A percentile compares a stretch with the other conserved stretches of the same genome.
These are phyloP conservation scores for Perkinsus marinus DNA, from an alignment of 169 alveolate genomes.

Conservation along the genomic window DNA sequence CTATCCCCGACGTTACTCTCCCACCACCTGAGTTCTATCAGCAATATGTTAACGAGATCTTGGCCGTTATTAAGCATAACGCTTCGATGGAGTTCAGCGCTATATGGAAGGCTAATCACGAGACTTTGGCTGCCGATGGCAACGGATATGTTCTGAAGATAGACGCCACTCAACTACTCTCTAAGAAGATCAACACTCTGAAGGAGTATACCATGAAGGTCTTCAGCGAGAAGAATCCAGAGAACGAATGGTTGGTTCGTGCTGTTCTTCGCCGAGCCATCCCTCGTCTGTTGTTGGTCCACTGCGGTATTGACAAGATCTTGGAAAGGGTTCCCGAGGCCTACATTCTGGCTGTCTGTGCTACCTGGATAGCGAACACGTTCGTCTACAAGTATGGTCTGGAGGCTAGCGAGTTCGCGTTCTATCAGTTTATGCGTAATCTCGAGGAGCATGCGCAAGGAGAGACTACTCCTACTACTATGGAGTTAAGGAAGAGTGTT, in stretches of 20 bases:
- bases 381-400: constrained; percentile 44
- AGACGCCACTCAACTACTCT: not conserved
- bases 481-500: not conserved
- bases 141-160: not conserved
- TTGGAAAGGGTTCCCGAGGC: constrained; percentile 42
- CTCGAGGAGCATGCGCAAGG: not conserved
- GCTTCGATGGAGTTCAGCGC: not conserved
- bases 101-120: not conserved
- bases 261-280: constrained; percentile 25
- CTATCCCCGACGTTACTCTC: not conserved
- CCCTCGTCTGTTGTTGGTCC: constrained; percentile 36
- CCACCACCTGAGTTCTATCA: not conserved
- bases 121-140: not conserved
- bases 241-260: not conserved
- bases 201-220: not conserved
- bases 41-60: not conserved
- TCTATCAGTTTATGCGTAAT: constrained; percentile 40
- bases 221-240: not conserved
- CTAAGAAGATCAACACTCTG: not conserved
- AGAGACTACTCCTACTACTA: not conserved
- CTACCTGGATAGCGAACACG: constrained; percentile 43
- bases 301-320: constrained; percentile 37
- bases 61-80: not conserved
- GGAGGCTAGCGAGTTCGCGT: constrained; percentile 41
- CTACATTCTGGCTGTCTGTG: constrained; percentile 44